A percentile compares a stretch with the other conserved stretches of the same genome.
Evolutionary conservation across 2,329 filamentous ascomycete genomes (phyloP).

Genomic region (Trichophyton schoenleinii): DNA sequence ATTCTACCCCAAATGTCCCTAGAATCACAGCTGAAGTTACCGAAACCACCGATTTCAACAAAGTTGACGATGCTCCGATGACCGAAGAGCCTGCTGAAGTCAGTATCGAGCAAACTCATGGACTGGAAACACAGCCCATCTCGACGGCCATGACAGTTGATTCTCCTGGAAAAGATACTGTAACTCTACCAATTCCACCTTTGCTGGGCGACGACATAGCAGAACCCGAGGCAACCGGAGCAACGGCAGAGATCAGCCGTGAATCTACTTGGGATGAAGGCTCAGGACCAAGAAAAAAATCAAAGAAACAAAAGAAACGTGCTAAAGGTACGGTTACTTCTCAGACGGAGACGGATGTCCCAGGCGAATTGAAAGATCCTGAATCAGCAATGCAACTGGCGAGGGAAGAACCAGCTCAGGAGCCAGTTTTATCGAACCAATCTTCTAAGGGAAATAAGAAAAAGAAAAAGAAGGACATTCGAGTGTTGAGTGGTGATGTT

Average conservation of each 20-base stretch:
- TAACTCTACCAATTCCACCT: not conserved
- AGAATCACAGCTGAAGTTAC: not conserved
- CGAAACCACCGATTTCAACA: too few relatives aligned
- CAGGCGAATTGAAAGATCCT: not conserved
- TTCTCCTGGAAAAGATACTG: not conserved
- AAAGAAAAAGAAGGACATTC: slow-evolving; percentile 13
- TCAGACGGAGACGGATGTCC: not conserved
- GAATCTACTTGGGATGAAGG: not conserved
- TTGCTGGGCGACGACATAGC: not conserved
- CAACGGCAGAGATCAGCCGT: not conserved
- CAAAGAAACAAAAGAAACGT: slow-evolving; percentile 2
- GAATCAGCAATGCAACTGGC: not conserved
- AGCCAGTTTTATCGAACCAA: not conserved
- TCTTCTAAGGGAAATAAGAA: slow-evolving; percentile 12
- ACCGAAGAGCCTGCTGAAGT: not conserved
- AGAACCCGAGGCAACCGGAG: not conserved
- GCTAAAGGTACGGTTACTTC: not conserved
- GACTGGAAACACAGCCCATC: not conserved
- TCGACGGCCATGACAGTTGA: not conserved
- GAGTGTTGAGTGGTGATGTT: not conserved
- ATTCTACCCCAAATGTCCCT: not conserved
- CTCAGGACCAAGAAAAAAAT: slow-evolving; percentile 38
- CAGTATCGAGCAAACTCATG: not conserved
- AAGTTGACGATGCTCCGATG: not conserved
- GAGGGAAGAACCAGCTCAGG: not conserved